Evolutionary conservation across 768 basidiomycete species (phyloP).

Genomic region (Coprinopsis marcescibilis): DNA sequence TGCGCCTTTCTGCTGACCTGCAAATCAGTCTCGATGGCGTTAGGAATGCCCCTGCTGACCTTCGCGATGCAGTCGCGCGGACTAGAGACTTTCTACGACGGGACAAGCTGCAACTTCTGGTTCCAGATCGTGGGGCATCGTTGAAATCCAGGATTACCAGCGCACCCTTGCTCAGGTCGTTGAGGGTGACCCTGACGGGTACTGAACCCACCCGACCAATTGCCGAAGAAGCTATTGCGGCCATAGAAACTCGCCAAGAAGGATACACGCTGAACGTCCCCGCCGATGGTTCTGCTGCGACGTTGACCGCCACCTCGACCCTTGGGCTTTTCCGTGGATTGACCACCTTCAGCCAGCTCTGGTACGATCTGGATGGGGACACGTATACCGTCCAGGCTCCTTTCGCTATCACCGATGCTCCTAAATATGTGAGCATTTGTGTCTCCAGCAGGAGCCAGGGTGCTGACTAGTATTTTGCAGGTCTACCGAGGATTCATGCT

Average conservation of each 20-base stretch:
- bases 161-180: conserved; percentile 37
- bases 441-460: neutral
- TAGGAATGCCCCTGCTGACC: conserved; percentile 44
- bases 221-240: conserved; percentile 45
- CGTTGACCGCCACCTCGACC: conserved; percentile 54
- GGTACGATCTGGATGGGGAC: conserved; percentile 49
- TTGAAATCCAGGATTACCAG: conserved; percentile 33
- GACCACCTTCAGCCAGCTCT: conserved; percentile 68
- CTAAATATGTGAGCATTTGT: conserved; percentile 51
- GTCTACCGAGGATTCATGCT: conserved; percentile 75
- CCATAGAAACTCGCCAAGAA: conserved; percentile 52
- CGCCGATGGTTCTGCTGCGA: conserved; percentile 47
- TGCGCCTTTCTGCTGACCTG: conserved; percentile 30
- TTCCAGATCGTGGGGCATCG: conserved; percentile 54
- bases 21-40: conserved; percentile 39
- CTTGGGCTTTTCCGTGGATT: conserved; percentile 68
- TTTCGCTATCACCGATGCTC: conserved; percentile 52
- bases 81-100: conserved; percentile 36
- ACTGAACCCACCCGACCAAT: conserved; percentile 38
- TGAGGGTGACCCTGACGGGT: conserved; percentile 39
- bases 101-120: conserved; percentile 57
- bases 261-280: conserved; percentile 56
- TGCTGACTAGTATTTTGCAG: conserved; percentile 23
- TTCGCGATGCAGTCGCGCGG: conserved; percentile 47
- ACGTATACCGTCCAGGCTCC: conserved; percentile 55